Evolutionary conservation across 2,329 filamentous ascomycete genomes (phyloP).

Genomic region (Colletotrichum sp.): DNA sequence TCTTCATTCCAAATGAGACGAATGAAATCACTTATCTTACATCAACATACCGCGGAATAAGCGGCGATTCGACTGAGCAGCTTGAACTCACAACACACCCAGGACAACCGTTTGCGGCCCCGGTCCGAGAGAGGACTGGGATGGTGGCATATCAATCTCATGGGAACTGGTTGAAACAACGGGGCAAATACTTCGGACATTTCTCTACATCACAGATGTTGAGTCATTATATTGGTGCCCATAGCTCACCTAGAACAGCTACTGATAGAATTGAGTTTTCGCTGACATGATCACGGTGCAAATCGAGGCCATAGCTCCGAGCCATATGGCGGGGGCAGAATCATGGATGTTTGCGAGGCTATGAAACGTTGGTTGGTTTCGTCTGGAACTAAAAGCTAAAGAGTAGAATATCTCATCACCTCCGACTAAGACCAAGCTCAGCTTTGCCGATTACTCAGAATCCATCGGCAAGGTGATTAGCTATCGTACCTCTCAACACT

Average conservation of each 20-base stretch:
- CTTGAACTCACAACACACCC: neutral
- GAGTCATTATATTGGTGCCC: neutral
- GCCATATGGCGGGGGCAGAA: neutral
- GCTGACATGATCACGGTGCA: neutral
- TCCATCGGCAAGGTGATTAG: neutral
- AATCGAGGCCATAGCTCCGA: neutral
- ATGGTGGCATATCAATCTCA: neutral
- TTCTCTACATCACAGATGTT: neutral
- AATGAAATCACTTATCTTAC: neutral
- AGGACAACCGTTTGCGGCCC: neutral
- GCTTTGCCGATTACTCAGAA: neutral
- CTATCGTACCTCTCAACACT: neutral
- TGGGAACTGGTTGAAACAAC: neutral
- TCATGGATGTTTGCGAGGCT: neutral
- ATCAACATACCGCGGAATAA: neutral
- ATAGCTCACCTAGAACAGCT: neutral
- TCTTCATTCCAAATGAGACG: neutral
- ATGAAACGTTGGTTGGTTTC: neutral
- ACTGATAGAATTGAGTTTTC: neutral
- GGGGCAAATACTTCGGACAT: neutral
- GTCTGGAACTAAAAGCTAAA: neutral
- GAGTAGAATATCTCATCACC: neutral
- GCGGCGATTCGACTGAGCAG: neutral
- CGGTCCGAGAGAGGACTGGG: neutral
- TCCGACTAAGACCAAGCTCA: neutral